Evolutionary conservation across 208 protist species (phyloP), one percentile per base, ranked within the genome.

Genomic region (Crithidia fasciculata): DNA sequence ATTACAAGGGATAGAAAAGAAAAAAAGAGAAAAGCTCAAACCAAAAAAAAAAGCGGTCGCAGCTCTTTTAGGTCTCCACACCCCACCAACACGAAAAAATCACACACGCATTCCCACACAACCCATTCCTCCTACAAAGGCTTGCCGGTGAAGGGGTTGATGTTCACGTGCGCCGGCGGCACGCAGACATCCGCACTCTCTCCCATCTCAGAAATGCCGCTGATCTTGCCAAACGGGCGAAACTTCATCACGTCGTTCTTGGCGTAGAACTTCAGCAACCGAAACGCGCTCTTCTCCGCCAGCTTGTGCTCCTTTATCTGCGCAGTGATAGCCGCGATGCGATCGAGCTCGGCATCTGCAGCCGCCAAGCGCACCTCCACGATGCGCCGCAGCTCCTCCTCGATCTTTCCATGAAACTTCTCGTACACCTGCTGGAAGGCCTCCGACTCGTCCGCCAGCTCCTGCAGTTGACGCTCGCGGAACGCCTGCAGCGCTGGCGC

Each of bases 231-330:
- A 79, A 88, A 94, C 12, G 92, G 92, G 8, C 92, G 84, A 62
- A 96, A 96, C 28, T 71, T 67, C 63, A 82, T 78, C 36, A 93
- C 70, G 72, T 94, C 89, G 69, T 96, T 96, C 59, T 87, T 89
- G 47, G 92, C 76, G 70, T 96, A 96, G 76, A 95, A 96, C 78
- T 96, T 96, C 39, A 96, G 80, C 41, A 93, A 61, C 2, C 89
- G 89, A 62, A 95, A 96, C 53, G 76, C 72, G 43, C 60, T 69
- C 80, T 96, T 96, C 63, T 94, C 89, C 16, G 89, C 86, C 62
- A 96, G 63, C 69, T 87, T 89, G 36, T 83, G 55, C 43, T 86
- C 80, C 39, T 86, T 85, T 0, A 96, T 66, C 36, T 70, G 69
- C 10, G 60, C 54, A 18, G 76, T 70, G 57, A 96, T 95, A 13